These are phyloP conservation scores for Suillus subalutaceus DNA, from an alignment of 768 basidiomycete species.

Conservation along the genomic window DNA sequence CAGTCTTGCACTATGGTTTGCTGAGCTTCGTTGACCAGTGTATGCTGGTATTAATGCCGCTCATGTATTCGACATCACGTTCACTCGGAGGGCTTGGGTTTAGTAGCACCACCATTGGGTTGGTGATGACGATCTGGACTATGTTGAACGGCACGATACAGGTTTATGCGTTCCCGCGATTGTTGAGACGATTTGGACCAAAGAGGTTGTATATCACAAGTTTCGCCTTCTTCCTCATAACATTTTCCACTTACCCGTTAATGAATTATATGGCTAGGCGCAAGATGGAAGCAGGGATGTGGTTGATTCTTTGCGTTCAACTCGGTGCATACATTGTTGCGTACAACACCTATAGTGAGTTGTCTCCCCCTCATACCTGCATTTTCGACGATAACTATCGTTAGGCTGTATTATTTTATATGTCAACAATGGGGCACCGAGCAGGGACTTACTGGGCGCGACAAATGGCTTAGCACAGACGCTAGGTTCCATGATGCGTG, in stretches of 20 bases:
- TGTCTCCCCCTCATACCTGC: background rate
- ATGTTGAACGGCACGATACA: slow-evolving; percentile 13
- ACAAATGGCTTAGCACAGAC: slow-evolving; percentile 35
- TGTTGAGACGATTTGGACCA: slow-evolving; percentile 9
- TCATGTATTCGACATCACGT: slow-evolving; percentile 18
- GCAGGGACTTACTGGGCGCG: slow-evolving; percentile 23
- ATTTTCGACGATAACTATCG: background rate
- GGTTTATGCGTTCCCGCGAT: slow-evolving; percentile 12
- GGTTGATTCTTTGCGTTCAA: slow-evolving; percentile 8
- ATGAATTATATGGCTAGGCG: slow-evolving; percentile 14
- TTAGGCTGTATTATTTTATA: slow-evolving; percentile 15
- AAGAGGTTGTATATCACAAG: slow-evolving; percentile 10
- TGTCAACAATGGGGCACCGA: slow-evolving; percentile 14
- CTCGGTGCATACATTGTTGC: slow-evolving; percentile 6
- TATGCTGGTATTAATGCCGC: slow-evolving; percentile 14
- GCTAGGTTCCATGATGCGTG: slow-evolving; percentile 21
- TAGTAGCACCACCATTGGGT: slow-evolving; percentile 14
- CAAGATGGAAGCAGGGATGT: slow-evolving; percentile 10
- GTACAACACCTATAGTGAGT: slow-evolving; percentile 11
- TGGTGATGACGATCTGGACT: slow-evolving; percentile 10
- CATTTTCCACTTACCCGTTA: slow-evolving; percentile 10
- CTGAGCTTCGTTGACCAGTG: slow-evolving; percentile 17
- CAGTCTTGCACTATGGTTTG: slow-evolving; percentile 15
- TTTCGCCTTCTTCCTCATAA: slow-evolving; percentile 9
- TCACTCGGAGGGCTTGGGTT: slow-evolving; percentile 14